Base-by-base conservation (phyloP, 2,329 filamentous ascomycete genomes). In the Colletotrichum sp. region DNA sequence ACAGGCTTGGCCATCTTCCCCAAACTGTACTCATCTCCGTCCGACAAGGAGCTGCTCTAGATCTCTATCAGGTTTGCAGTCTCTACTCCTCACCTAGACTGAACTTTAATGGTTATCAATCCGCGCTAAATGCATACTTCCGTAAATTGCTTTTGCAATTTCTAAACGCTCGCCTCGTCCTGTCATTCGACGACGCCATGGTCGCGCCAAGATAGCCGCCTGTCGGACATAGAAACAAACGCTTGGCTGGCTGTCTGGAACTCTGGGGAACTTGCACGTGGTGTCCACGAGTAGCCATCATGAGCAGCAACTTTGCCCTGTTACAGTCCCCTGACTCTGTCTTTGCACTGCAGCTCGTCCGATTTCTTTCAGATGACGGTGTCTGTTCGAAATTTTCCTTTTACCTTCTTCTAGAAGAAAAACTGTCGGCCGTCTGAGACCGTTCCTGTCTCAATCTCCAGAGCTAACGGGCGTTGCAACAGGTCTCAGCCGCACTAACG, bases 1-100 rank as follows among this genome's bases (percentile, higher is more conserved):
- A 39, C 52, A 61, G 61, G 63, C 63, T 72, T 72, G 63, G 55
- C 69, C 55, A 52, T 59, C 44, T 65, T 27, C 32, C 28, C 73
- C 64, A 69, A 73, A 69, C 73, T 16, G 32, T 34, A 22, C 60
- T 75, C 64, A 75, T 75, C 57, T 75, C 73, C 64, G 73, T 73
- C 59, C 30, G 11, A 34, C 57, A 12, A 60, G 70, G 57, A 57
- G 57, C 16, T 63, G 8, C 22, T 59, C 6, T 9, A 63, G 60
- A 32, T 39, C 66, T 44, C 22, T 57, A 34, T 39, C 67, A 27
- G 16, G 34, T 11, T 52, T 61, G 36, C 15, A 15, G 22, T 12
- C 8, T 66, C 25, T 63, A 63, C 36, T 63, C 52, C 28, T 61
- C 25, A 39, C 55, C 27, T 48, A 12, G 70, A 27, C 25, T 44